phyloP scores from a whole-genome alignment of 768 basidiomycete species.

The Tylopilus balloui region DNA sequence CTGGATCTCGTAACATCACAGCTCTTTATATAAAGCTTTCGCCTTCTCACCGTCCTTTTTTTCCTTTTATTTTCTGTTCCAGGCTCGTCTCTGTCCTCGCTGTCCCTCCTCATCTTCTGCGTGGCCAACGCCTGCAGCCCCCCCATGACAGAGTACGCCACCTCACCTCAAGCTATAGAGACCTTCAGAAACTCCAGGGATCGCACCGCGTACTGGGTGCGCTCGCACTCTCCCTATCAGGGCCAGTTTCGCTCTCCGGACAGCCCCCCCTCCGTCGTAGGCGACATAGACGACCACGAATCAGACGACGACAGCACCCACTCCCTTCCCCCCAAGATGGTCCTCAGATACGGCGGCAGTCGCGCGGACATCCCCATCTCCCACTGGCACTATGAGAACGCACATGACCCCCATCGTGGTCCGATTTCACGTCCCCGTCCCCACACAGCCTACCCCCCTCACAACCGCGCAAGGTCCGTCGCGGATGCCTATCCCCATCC shows the following conservation, averaged over 20 bases:
- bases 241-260: constrained; percentile 54
- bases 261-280: constrained; percentile 43
- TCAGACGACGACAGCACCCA: constrained; percentile 41
- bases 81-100: background rate
- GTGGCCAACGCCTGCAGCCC: background rate
- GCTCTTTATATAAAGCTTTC: constrained; percentile 28
- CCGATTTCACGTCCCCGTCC: constrained; percentile 25
- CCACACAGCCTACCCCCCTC: constrained; percentile 31
- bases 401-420: constrained; percentile 14
- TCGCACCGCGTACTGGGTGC: constrained; percentile 64
- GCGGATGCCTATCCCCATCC: constrained; percentile 26
- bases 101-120: background rate
- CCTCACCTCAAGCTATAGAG: constrained; percentile 53
- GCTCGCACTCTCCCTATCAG: constrained; percentile 35
- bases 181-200: constrained; percentile 57
- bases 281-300: constrained; percentile 37
- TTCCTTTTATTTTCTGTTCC: constrained; percentile 1
- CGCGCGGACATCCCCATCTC: constrained; percentile 61
- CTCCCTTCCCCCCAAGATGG: constrained; percentile 65
- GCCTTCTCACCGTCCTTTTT: constrained; percentile 10
- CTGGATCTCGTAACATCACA: constrained; percentile 27
- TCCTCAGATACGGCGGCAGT: constrained; percentile 64
- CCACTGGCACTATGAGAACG: constrained; percentile 33
- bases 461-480: constrained; percentile 39
- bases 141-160: constrained; percentile 63